Base-by-base conservation (phyloP, 192 early-diverging fungal genomes). In the Coemansia sp. region DNA sequence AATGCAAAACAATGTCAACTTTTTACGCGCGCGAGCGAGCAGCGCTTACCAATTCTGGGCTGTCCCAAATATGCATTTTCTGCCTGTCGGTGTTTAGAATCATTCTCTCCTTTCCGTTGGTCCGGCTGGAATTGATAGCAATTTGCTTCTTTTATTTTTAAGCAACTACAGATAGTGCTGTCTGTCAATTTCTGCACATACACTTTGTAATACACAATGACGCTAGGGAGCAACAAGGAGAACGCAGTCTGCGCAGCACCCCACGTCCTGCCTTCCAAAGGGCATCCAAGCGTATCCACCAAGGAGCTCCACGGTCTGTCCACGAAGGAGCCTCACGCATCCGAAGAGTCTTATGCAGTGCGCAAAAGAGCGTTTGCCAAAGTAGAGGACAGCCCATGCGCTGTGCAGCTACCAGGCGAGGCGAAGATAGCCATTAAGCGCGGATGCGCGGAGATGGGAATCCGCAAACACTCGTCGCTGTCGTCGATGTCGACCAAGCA, bases 391-490 rank as follows among this genome's bases (percentile, higher is more conserved):
- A 55, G 63, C 57, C 29, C 11, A 11, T 14, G 51, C 57, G 20
- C 59, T 22, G 66, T 67, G 3, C 51, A 55, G 53, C 25, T 80
- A 54, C 72, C 75, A 9, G 66, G 57, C 36, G 68, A 68, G 66
- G 72, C 78, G 23, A 80, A 80, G 59, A 27, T 33, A 23, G 78
- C 78, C 3, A 80, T 80, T 21, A 74, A 72, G 39, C 78, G 78
- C 36, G 52, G 72, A 51, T 80, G 78, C 31, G 53, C 78, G 0
- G 78, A 80, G 59, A 67, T 80, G 57, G 78, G 78, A 14, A 74
- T 80, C 51, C 68, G 72, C 58, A 71, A 71, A 39, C 66, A 71
- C 63, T 53, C 72, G 68, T 74, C 72, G 36, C 51, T 67, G 6
- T 64, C 61, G 22, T 70, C 72, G 4, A 77, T 77, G 70, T 32